phyloP scores from a whole-genome alignment of 768 basidiomycete genomes.

The Xerocomellus amylosporus region DNA sequence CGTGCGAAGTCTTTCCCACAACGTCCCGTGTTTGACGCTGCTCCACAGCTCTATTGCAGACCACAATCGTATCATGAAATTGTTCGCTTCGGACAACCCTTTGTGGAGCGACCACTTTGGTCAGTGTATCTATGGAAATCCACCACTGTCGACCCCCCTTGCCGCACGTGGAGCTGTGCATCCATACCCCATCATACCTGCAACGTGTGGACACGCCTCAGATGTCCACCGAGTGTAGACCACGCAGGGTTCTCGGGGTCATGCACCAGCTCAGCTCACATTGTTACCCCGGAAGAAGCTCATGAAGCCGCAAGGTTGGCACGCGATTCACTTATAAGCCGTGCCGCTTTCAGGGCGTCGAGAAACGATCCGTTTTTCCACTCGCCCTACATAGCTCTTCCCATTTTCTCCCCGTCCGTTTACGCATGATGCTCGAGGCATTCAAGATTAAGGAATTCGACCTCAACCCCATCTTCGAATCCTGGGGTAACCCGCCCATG shows the following conservation, averaged over 20 bases:
- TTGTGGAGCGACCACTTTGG: conserved; percentile 2
- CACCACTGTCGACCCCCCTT: conserved; percentile 3
- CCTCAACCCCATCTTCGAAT: conserved; percentile 61
- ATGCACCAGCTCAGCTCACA: conserved; percentile 8
- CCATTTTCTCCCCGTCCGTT: neutral
- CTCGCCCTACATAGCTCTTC: conserved; percentile 9
- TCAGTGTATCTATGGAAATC: conserved; percentile 1
- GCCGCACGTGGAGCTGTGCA: conserved; percentile 20
- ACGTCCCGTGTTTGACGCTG: neutral
- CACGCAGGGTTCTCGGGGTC: conserved; percentile 20
- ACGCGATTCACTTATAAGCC: conserved; percentile 30
- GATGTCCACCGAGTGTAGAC: conserved; percentile 2
- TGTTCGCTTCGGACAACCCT: neutral
- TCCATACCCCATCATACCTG: neutral
- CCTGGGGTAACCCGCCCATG: conserved; percentile 64
- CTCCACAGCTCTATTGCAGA: conserved; percentile 1
- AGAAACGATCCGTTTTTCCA: conserved; percentile 16
- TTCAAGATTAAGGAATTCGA: conserved; percentile 81
- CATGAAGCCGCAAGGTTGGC: conserved; percentile 26
- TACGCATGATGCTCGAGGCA: conserved; percentile 54
- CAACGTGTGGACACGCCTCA: conserved; percentile 16
- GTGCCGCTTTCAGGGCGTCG: conserved; percentile 7
- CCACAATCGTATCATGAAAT: neutral
- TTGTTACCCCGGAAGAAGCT: conserved; percentile 28
- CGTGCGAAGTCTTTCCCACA: conserved; percentile 2